Conservation (phyloP, 768 basidiomycete species). For the Suillus subalutaceus region DNA sequence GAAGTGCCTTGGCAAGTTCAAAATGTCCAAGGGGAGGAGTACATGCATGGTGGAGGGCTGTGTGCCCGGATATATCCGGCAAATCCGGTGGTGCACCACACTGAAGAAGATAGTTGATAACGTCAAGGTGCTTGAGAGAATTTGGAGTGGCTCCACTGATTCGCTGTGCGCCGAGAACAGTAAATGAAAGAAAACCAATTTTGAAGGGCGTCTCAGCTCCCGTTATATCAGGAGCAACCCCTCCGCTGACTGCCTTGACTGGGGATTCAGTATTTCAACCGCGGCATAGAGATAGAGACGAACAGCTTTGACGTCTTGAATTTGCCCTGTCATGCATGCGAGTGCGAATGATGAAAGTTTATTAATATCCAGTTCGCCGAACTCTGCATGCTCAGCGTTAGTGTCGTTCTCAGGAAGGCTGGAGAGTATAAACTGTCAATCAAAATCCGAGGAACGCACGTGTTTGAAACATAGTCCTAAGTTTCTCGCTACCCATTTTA, state of each 20-base stretch:
- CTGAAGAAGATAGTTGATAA: constrained; percentile 45
- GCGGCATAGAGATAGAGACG: background rate
- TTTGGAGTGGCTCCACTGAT: constrained; percentile 21
- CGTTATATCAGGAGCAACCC: constrained; percentile 39
- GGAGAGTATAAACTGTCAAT: background rate
- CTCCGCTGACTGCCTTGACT: constrained; percentile 26
- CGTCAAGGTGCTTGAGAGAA: constrained; percentile 33
- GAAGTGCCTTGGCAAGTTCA: constrained; percentile 40
- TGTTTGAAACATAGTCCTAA: constrained; percentile 33
- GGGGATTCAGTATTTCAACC: background rate
- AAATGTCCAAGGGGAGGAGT: constrained; percentile 28
- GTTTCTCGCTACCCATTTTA: constrained; percentile 26
- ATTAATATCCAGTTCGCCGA: constrained; percentile 17
- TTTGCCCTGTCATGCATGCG: constrained; percentile 27
- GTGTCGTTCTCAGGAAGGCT: background rate
- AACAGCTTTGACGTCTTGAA: constrained; percentile 26
- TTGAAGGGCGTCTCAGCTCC: constrained; percentile 46
- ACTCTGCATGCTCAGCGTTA: constrained; percentile 18
- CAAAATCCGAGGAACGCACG: constrained; percentile 20
- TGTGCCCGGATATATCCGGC: constrained; percentile 50
- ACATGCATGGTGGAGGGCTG: constrained; percentile 51
- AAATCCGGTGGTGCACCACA: constrained; percentile 43
- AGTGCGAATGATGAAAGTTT: constrained; percentile 27
- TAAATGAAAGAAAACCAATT: constrained; percentile 44
- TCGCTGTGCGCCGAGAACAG: constrained; percentile 45